Conservation (phyloP, 495 filamentous ascomycete genomes). For the Trichocladium antarcticum region DNA sequence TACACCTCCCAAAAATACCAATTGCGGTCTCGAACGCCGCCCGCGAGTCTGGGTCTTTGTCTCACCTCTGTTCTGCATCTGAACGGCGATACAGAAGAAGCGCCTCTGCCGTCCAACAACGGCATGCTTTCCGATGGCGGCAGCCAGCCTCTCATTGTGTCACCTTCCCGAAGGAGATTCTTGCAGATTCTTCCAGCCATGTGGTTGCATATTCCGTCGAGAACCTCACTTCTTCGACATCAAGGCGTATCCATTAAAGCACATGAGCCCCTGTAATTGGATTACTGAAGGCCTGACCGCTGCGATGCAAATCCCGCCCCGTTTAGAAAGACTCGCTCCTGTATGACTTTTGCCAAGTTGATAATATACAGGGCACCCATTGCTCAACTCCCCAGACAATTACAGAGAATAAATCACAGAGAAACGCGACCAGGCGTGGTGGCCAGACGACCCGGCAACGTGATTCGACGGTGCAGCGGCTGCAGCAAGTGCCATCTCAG, state of each 20-base stretch:
- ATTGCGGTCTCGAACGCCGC: too few relatives aligned
- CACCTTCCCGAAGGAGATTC: background rate
- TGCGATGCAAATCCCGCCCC: constrained; percentile 14
- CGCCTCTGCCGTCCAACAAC: background rate
- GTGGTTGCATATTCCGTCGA: constrained; percentile 2
- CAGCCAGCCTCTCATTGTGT: too few relatives aligned
- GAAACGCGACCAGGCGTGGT: background rate
- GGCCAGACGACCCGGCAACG: background rate
- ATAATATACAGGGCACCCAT: constrained; percentile 22
- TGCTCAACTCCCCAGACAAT: constrained; percentile 9
- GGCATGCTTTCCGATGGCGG: too few relatives aligned
- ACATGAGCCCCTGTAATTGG: background rate
- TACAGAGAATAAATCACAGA: constrained; percentile 20
- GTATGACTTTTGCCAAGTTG: constrained; percentile 16
- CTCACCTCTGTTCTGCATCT: too few relatives aligned
- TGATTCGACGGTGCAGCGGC: background rate
- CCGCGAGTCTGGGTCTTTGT: too few relatives aligned
- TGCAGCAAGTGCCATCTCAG: background rate
- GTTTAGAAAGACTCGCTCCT: constrained; percentile 18
- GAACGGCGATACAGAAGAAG: background rate
- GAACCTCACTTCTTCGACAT: too few relatives aligned
- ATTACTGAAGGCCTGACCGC: constrained; percentile 8
- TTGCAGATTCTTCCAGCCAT: background rate
- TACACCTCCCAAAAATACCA: too few relatives aligned
- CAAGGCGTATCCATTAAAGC: background rate